Evolutionary conservation across 2,329 filamentous ascomycete species (phyloP).

Genomic region (Tympanopsis confertula): DNA sequence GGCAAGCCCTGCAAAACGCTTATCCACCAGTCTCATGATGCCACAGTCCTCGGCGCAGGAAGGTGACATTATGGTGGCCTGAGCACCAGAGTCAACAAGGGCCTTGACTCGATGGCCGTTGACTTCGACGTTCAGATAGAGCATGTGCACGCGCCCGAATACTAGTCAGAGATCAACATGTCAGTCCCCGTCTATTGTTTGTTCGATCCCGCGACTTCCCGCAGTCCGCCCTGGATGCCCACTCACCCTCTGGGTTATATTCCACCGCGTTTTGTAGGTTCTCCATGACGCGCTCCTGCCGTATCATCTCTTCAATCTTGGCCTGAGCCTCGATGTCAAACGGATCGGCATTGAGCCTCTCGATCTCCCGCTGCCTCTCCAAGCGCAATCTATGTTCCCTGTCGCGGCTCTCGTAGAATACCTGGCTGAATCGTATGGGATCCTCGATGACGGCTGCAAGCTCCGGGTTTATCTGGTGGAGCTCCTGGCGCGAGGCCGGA

Average conservation of each 20-base stretch:
- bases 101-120: conserved; percentile 89
- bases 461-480: conserved; percentile 63
- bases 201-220: background rate
- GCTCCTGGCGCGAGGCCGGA: conserved; percentile 58
- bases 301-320: conserved; percentile 93
- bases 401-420: conserved; percentile 56
- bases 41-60: conserved; percentile 80
- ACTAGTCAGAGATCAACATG: conserved; percentile 41
- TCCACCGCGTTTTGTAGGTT: conserved; percentile 95
- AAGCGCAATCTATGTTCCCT: conserved; percentile 62
- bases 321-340: conserved; percentile 86
- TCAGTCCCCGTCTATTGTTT: background rate
- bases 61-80: conserved; percentile 98
- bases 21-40: conserved; percentile 92
- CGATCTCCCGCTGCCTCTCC: conserved; percentile 73
- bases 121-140: conserved; percentile 91
- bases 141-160: conserved; percentile 88
- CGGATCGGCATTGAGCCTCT: conserved; percentile 78
- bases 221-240: conserved; percentile 3
- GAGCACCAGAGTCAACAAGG: conserved; percentile 91
- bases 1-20: conserved; percentile 81
- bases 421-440: conserved; percentile 62
- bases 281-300: conserved; percentile 85
- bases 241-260: conserved; percentile 85
- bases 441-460: conserved; percentile 69